phyloP scores from a whole-genome alignment of 441 rosid species.

The Arabidopsis lyrata region DNA sequence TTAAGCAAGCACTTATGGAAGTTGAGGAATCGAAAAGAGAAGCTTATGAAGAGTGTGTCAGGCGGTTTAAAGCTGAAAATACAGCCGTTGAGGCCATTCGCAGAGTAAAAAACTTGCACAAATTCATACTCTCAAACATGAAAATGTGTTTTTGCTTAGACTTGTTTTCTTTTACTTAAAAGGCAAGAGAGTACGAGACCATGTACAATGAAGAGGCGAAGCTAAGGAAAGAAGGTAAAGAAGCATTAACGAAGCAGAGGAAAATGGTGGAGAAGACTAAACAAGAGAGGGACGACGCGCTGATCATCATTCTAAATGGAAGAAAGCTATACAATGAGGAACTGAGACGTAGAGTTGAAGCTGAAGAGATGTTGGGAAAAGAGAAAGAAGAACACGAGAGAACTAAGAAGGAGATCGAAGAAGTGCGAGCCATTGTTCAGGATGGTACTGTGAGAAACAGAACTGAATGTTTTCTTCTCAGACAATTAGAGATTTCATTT shows the following conservation, averaged over 20 bases:
- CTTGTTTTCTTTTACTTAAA: slow-evolving; percentile 22
- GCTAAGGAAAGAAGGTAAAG: slow-evolving; percentile 52
- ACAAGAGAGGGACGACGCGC: slow-evolving; percentile 57
- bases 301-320: slow-evolving; percentile 43
- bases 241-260: slow-evolving; percentile 46
- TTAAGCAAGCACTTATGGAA: slow-evolving; percentile 56
- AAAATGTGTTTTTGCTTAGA: slow-evolving; percentile 8
- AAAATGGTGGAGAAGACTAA: slow-evolving; percentile 49
- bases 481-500: slow-evolving; percentile 3
- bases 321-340: slow-evolving; percentile 49
- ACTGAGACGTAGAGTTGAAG: slow-evolving; percentile 53
- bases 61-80: slow-evolving; percentile 63
- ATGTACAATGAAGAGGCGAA: slow-evolving; percentile 49
- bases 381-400: slow-evolving; percentile 52
- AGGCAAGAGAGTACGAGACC: slow-evolving; percentile 56
- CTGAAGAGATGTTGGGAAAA: slow-evolving; percentile 49
- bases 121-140: background rate
- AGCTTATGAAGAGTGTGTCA: slow-evolving; percentile 57
- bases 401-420: slow-evolving; percentile 53
- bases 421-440: slow-evolving; percentile 47
- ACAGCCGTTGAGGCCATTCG: slow-evolving; percentile 52
- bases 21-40: slow-evolving; percentile 59
- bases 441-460: slow-evolving; percentile 51
- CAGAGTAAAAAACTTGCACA: slow-evolving; percentile 48
- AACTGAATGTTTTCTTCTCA: slow-evolving; percentile 31